Evolutionary conservation across 805 yeast species (phyloP), one percentile per base, ranked within the genome.

Genomic region (Candida silvatica): DNA sequence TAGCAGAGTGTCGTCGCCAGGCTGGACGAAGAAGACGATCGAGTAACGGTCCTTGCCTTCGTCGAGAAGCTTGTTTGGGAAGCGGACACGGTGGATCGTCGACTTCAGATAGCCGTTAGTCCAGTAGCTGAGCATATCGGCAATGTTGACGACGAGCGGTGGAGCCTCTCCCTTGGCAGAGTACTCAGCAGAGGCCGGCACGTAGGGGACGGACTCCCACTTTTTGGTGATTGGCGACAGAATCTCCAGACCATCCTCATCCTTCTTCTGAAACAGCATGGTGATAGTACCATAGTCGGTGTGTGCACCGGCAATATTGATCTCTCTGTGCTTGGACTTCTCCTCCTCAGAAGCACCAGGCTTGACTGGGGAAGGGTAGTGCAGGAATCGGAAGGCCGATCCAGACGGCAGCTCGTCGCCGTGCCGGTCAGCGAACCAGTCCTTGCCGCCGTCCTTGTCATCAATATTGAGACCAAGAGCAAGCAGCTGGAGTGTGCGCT

Each of bases 251-350:
- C 94, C 94, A 47, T 80, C 86, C 50, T 82, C 83, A 29, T 50
- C 55, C 69, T 72, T 44, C 67, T 74, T 69, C 55, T 83, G 94
- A 54, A 84, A 80, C 35, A 84, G 59, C 22, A 83, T 56, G 0
- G 94, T 82, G 41, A 80, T 58, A 2, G 84, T 69, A 4, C 94
- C 94, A 48, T 83, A 83, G 50, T 84, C 94, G 0, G 94, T 83
- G 45, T 84, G 94, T 6, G 94, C 92, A 28, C 94, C 94, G 4
- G 92, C 92, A 27, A 54, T 56, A 31, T 54, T 54, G n/a, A 54
- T 31, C 3, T 42, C 40, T 17, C 39, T 43, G 18, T 38, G 40
- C 7, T 43, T 37, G 35, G 85, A 63, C 32, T 79, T 67, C 17
- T 64, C 70, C 17, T 73, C 67, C 39, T 74, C 75, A 3, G 46